These are phyloP conservation scores for Hypoxylon fuscum DNA, from an alignment of 495 filamentous ascomycete species.

Conservation along the genomic window DNA sequence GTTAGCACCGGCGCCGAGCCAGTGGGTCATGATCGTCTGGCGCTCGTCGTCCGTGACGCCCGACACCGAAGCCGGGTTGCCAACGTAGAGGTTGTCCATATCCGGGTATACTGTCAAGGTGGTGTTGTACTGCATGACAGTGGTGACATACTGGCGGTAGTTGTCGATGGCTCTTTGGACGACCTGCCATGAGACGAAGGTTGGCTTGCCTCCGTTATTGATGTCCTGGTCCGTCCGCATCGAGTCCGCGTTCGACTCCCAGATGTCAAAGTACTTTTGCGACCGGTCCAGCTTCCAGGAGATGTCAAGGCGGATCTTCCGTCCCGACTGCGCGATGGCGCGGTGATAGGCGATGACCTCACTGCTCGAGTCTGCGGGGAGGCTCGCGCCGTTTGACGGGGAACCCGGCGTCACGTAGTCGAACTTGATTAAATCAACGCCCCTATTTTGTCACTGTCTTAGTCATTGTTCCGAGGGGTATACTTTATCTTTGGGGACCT, in stretches of 20 bases:
- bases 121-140: constrained; percentile 26
- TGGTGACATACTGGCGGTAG: constrained; percentile 44
- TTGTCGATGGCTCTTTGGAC: constrained; percentile 46
- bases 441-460: constrained; percentile 19
- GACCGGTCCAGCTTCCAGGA: constrained; percentile 47
- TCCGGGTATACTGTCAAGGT: constrained; percentile 43
- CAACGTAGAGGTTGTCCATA: constrained; percentile 45
- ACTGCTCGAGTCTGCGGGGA: constrained; percentile 33
- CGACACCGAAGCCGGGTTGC: constrained; percentile 37
- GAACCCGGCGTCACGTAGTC: constrained; percentile 45
- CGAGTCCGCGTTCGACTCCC: constrained; percentile 39
- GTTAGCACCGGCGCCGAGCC: constrained; percentile 46
- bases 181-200: constrained; percentile 39
- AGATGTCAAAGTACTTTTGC: constrained; percentile 34
- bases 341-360: constrained; percentile 38
- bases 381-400: constrained; percentile 35
- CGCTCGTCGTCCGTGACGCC: constrained; percentile 42
- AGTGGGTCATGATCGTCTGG: constrained; percentile 44
- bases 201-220: constrained; percentile 37
- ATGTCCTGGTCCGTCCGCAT: constrained; percentile 46
- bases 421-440: constrained; percentile 44
- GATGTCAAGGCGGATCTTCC: constrained; percentile 41
- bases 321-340: constrained; percentile 41
- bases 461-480: not conserved
- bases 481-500: not conserved